A percentile compares a stretch with the other conserved stretches of the same genome.
Evolutionary conservation across 2,329 filamentous ascomycete species (phyloP).

Genomic region (Talaromyces sp.): DNA sequence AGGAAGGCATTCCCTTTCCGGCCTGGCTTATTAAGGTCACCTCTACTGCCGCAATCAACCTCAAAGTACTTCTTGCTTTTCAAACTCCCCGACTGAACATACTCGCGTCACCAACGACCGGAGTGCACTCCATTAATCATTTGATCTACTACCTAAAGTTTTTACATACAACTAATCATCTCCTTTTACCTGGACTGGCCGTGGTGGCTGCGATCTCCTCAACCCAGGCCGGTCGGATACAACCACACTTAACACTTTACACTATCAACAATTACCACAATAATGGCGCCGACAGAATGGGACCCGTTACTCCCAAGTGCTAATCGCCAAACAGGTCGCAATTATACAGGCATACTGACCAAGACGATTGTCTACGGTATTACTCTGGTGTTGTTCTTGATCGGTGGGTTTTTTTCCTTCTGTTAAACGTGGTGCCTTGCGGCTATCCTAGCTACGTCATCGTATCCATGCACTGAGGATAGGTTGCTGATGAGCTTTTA

Average conservation of each 20-base stretch:
- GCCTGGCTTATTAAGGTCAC: neutral
- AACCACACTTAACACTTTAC: neutral
- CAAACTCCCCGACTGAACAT: neutral
- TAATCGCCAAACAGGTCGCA: constrained; percentile 22
- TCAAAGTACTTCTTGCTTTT: neutral
- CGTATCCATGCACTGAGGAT: neutral
- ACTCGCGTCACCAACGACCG: neutral
- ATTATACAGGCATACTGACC: constrained; percentile 49
- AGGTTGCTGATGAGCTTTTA: neutral
- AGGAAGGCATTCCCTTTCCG: constrained; percentile 3
- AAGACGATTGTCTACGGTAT: constrained; percentile 48
- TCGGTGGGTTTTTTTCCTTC: constrained; percentile 31
- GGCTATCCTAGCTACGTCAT: constrained; percentile 9
- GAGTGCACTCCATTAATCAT: neutral
- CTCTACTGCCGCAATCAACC: neutral
- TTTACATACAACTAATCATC: neutral
- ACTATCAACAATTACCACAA: neutral
- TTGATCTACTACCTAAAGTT: neutral
- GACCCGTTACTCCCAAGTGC: constrained; percentile 13
- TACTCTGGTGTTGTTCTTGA: constrained; percentile 45
- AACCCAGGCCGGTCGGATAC: neutral
- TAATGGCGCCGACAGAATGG: constrained; percentile 17
- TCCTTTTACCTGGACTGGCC: neutral
- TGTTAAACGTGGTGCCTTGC: neutral
- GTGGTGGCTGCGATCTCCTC: constrained; percentile 4